phyloP scores from a whole-genome alignment of 192 early-diverging fungal species.

The Phycomyces blakesleeanus region DNA sequence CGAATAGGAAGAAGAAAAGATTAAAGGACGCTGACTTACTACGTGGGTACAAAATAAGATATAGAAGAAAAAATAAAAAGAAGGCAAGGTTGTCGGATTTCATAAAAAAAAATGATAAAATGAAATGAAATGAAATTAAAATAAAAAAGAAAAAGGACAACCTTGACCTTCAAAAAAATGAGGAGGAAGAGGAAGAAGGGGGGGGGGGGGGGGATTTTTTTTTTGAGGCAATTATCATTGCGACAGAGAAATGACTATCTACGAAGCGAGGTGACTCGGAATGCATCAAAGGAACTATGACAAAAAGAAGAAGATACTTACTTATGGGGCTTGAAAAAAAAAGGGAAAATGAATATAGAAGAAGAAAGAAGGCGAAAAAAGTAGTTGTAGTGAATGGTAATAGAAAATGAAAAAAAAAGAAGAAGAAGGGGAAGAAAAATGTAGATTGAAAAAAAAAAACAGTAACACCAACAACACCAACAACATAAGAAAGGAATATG shows the following conservation, averaged over 20 bases:
- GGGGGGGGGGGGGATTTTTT: not conserved
- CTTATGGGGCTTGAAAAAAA: no score
- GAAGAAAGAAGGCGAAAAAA: not conserved
- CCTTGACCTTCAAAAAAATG: no score
- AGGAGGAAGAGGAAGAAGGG: not conserved
- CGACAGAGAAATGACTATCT: no score
- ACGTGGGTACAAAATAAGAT: not conserved
- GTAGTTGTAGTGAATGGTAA: not conserved
- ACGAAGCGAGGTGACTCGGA: no score
- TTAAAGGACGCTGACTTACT: not conserved
- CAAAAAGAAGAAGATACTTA: no score
- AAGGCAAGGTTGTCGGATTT: not conserved
- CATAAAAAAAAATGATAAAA: not conserved
- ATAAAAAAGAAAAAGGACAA: no score
- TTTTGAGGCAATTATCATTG: no score
- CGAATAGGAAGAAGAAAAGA: not conserved
- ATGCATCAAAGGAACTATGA: no score
- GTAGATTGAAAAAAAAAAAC: no score
- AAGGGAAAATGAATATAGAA: no score
- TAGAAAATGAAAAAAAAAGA: not conserved
- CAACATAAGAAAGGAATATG: no score
- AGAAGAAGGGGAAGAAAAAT: not conserved
- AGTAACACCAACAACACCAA: no score
- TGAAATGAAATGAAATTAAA: not conserved
- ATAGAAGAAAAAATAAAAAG: not conserved